Percentiles rank a stretch among this genome's conserved stretches.
Evolutionary conservation across 1,139 yeast species (phyloP).

Genomic region (Geotrichum siamense): DNA sequence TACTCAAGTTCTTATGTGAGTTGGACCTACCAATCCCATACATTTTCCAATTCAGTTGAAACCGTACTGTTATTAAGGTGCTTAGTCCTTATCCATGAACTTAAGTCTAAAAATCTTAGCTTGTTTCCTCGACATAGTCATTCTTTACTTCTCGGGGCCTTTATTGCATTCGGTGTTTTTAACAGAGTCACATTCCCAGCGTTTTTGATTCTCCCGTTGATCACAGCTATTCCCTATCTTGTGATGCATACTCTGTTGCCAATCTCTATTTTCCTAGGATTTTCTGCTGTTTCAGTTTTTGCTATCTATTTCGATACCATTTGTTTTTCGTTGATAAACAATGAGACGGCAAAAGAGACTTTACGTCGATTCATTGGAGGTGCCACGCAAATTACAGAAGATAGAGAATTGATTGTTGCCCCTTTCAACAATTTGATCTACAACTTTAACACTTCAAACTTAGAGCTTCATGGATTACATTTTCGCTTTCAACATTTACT

Average conservation of each 20-base stretch:
- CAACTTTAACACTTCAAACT: conserved; percentile 52
- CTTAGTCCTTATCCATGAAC: conserved; percentile 40
- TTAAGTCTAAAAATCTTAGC: conserved; percentile 25
- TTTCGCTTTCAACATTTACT: conserved; percentile 66
- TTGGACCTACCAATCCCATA: conserved; percentile 74
- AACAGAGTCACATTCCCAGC: conserved; percentile 80
- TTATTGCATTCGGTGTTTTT: conserved; percentile 63
- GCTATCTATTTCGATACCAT: conserved; percentile 53
- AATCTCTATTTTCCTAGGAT: conserved; percentile 25
- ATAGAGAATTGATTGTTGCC: conserved; percentile 44
- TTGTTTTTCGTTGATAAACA: conserved; percentile 24
- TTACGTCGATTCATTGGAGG: conserved; percentile 8
- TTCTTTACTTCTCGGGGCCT: conserved; percentile 43
- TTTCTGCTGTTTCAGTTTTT: conserved; percentile 31
- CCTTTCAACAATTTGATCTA: conserved; percentile 73
- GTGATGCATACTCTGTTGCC: conserved; percentile 26
- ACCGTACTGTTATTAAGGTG: conserved; percentile 57
- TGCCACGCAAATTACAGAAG: conserved; percentile 12
- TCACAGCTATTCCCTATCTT: conserved; percentile 27
- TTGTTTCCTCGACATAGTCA: conserved; percentile 29
- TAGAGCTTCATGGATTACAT: conserved; percentile 77
- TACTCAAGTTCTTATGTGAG: conserved; percentile 74
- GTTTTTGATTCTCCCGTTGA: conserved; percentile 56
- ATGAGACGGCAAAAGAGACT: conserved; percentile 6
- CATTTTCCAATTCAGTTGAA: conserved; percentile 83